phyloP scores from a whole-genome alignment of 768 basidiomycete genomes.

The Lactifluus hygrophoroides region DNA sequence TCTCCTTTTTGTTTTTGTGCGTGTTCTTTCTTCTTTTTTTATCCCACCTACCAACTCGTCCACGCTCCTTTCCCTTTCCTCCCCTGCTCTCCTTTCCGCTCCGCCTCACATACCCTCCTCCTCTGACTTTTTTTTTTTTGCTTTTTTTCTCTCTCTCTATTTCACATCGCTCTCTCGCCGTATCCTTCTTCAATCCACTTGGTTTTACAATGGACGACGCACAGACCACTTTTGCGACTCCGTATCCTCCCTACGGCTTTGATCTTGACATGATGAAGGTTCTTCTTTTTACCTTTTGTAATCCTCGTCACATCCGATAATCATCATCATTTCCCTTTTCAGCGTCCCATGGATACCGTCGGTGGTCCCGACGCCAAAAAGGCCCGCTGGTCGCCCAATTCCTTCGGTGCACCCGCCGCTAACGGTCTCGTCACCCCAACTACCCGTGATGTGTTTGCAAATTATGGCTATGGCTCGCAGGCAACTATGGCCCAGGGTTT shows the following conservation, averaged over 20 bases:
- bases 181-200: slow-evolving; percentile 16
- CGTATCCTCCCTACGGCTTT: slow-evolving; percentile 65
- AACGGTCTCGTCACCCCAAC: slow-evolving; percentile 35
- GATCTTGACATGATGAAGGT: slow-evolving; percentile 95
- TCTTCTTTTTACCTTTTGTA: slow-evolving; percentile 18
- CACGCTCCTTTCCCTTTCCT: slow-evolving; percentile 28
- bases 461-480: slow-evolving; percentile 80
- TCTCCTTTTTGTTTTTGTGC: slow-evolving; percentile 35
- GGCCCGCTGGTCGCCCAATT: slow-evolving; percentile 79
- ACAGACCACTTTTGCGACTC: slow-evolving; percentile 59
- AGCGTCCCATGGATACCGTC: slow-evolving; percentile 83
- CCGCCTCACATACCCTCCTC: slow-evolving; percentile 38
- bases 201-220: slow-evolving; percentile 54
- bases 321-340: slow-evolving; percentile 3
- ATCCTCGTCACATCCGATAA: neutral
- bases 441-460: slow-evolving; percentile 66
- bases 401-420: slow-evolving; percentile 30
- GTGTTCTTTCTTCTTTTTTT: slow-evolving; percentile 29
- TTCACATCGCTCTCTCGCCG: slow-evolving; percentile 10
- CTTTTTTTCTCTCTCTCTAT: slow-evolving; percentile 27
- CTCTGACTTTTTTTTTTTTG: slow-evolving; percentile 46
- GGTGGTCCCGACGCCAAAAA: slow-evolving; percentile 84
- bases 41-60: slow-evolving; percentile 23
- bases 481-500: slow-evolving; percentile 50
- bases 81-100: slow-evolving; percentile 18